Percentiles rank a stretch among this genome's conserved stretches.
Conservation (phyloP, 148 eudicot species). For the Rhododendron molle region DNA sequence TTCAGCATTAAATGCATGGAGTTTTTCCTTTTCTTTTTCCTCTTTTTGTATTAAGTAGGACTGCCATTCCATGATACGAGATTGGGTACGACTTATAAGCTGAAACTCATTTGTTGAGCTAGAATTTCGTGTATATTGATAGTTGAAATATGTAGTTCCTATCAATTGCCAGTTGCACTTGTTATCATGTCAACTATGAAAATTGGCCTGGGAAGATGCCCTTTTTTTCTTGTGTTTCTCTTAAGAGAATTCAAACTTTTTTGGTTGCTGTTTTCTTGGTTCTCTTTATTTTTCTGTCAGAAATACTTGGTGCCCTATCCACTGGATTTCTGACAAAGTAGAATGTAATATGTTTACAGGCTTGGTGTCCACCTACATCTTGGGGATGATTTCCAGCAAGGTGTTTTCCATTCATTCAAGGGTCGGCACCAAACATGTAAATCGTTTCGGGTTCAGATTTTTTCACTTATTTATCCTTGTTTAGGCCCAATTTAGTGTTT, state of each 20-base stretch:
- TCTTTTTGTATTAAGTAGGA: background rate
- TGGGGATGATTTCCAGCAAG: conserved; percentile 7
- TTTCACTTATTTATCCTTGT: conserved; percentile 6
- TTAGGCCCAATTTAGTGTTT: background rate
- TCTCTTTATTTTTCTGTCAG: background rate
- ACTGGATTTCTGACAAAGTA: background rate
- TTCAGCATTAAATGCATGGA: background rate
- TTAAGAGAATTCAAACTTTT: background rate
- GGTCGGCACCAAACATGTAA: conserved; percentile 22
- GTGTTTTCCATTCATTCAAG: conserved; percentile 19
- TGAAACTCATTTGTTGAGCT: background rate
- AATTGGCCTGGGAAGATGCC: background rate
- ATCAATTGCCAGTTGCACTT: background rate
- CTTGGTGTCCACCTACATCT: background rate
- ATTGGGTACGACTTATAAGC: background rate
- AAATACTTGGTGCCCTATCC: background rate
- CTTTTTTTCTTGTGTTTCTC: background rate
- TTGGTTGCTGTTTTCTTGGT: background rate
- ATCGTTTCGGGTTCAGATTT: conserved; percentile 12
- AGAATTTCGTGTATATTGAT: background rate
- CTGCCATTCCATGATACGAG: background rate
- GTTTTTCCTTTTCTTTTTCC: background rate
- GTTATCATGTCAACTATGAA: background rate
- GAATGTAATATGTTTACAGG: conserved; percentile 7
- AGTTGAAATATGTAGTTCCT: background rate